Base-by-base conservation (phyloP, 495 filamentous ascomycete genomes). In the Aspergillus haitiensis region DNA sequence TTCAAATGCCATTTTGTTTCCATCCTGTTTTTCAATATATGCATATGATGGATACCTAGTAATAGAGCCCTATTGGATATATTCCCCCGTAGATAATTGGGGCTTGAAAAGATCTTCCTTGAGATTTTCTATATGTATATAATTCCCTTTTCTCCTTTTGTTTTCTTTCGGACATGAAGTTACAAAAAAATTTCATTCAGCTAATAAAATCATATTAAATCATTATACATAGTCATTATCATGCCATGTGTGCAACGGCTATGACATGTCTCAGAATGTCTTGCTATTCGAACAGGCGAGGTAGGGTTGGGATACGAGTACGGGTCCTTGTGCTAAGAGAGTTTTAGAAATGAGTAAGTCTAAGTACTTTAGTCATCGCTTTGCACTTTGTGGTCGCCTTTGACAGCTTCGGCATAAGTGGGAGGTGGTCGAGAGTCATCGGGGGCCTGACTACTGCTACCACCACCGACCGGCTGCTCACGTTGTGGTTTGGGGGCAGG, bases 351-450 rank as follows among this genome's bases (percentile, higher is more conserved):
- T 47, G 12, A 9, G 10, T 2, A n/a, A 21, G 15, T 31, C 16
- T 40, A 31, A 21, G 16, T 16, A 15, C 31, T 47, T 67, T 83
- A 90, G 57, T 90, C 85, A 53, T 60, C 33, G 33, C 33, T 33
- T 82, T 96, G 93, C 40, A 96, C 77, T 81, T 97, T 97, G 69
- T 96, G 69, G 70, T 96, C 93, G 11, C 91, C 92, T 70, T 84
- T 86, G 37, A 95, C 87, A 37, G 91, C 91, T 75, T 94, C 89
- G 45, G 87, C 86, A 75, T 95, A 95, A 21, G 87, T 90, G 35
- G 91, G 91, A 48, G 91, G 90, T 18, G 81, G 75, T 13, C 66
- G 71, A 44, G 70, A 58, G 48, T 67, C 73, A 27, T 67, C 61
- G 21, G 71, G 66, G 31, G 56, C 69, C 54, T 71, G 67, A 44